Evolutionary conservation across 164 flowering plant species (phyloP).

Genomic region (Echeveria elegans): DNA sequence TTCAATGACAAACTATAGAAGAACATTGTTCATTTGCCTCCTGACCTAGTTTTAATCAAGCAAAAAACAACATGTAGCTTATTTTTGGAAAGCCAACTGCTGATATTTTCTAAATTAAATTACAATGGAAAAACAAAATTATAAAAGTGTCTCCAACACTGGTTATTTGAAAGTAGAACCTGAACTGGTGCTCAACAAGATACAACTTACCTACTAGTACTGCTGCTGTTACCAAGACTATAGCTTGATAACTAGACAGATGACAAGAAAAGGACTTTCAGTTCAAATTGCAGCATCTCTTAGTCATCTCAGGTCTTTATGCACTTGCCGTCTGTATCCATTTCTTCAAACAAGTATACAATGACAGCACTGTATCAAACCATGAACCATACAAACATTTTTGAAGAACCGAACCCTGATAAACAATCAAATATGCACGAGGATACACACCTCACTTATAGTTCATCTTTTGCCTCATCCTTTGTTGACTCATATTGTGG

Average conservation of each 20-base stretch:
- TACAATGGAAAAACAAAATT: neutral
- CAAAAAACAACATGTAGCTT: no score
- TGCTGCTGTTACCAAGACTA: neutral
- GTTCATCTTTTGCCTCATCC: constrained; percentile 67
- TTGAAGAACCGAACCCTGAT: neutral
- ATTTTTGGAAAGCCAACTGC: neutral
- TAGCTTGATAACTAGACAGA: neutral
- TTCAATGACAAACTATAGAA: no score
- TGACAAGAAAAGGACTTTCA: neutral
- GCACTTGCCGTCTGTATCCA: neutral
- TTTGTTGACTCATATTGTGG: constrained; percentile 23
- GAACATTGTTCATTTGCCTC: no score
- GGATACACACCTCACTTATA: constrained; percentile 23
- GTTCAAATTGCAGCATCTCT: neutral
- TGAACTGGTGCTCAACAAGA: neutral
- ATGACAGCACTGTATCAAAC: neutral
- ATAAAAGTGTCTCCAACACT: neutral
- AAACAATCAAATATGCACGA: neutral
- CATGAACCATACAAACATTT: neutral
- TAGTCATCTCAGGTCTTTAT: neutral
- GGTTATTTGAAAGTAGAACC: neutral
- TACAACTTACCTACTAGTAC: neutral
- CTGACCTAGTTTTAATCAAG: no score
- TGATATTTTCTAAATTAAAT: neutral
- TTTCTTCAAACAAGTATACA: neutral